Evolutionary conservation across 2,329 filamentous ascomycete species (phyloP).

Genomic region (Diaporthe capsici): DNA sequence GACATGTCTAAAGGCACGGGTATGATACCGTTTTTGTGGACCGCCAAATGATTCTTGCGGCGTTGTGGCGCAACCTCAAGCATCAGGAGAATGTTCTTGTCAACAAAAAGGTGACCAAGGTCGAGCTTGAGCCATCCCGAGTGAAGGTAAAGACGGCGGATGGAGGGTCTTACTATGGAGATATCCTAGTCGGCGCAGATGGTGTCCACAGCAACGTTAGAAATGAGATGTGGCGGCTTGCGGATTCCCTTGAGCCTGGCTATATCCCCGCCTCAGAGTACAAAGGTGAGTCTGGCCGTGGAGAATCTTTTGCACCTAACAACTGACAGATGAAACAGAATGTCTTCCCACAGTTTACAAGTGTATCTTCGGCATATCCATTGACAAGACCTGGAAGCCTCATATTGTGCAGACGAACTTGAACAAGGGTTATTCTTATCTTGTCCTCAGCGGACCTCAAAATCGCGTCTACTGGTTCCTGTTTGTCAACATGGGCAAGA

Average conservation of each 20-base stretch:
- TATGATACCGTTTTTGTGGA: conserved; percentile 54
- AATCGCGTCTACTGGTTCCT: conserved; percentile 44
- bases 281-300: neutral
- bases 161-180: conserved; percentile 49
- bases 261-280: conserved; percentile 7
- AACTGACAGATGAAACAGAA: neutral
- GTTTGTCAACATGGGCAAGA: conserved; percentile 39
- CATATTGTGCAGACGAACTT: neutral
- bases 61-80: conserved; percentile 51
- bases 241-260: neutral
- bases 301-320: neutral
- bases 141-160: conserved; percentile 51
- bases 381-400: conserved; percentile 16
- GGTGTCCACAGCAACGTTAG: conserved; percentile 57
- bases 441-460: conserved; percentile 40
- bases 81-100: conserved; percentile 52
- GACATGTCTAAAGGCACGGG: conserved; percentile 44
- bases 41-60: conserved; percentile 51
- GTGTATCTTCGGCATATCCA: conserved; percentile 44
- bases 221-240: conserved; percentile 47
- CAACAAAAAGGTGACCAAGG: conserved; percentile 47
- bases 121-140: conserved; percentile 43
- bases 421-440: conserved; percentile 32
- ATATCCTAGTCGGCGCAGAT: conserved; percentile 56
- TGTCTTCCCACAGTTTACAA: conserved; percentile 27